Percentiles rank a stretch among this genome's conserved stretches.
Evolutionary conservation across 495 filamentous ascomycete species (phyloP).

Genomic region (Trichocladium antarcticum): DNA sequence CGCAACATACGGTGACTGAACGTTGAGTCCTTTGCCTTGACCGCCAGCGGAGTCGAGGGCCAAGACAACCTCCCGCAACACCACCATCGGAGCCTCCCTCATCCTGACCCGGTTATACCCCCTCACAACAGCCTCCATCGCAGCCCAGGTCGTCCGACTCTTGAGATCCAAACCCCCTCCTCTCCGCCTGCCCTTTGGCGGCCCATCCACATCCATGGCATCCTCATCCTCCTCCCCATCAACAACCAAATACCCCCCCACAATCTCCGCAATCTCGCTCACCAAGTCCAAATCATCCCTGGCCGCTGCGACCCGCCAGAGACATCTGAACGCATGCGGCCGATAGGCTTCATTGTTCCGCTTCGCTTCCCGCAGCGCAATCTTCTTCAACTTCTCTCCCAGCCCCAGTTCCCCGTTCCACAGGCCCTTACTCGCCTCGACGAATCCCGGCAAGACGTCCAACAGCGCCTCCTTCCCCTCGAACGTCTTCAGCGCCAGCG

Average conservation of each 20-base stretch:
- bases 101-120: conserved; percentile 34
- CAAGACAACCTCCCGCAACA: conserved; percentile 24
- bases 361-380: conserved; percentile 78
- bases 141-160: conserved; percentile 27
- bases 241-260: conserved; percentile 47
- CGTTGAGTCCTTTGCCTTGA: background rate
- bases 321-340: conserved; percentile 56
- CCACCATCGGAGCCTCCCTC: conserved; percentile 20
- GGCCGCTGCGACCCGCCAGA: conserved; percentile 58
- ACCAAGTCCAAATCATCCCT: conserved; percentile 57
- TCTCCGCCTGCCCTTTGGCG: conserved; percentile 8
- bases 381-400: conserved; percentile 40
- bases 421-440: conserved; percentile 46
- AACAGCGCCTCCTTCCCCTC: conserved; percentile 84
- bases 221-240: conserved; percentile 34
- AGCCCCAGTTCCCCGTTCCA: conserved; percentile 44
- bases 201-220: conserved; percentile 50
- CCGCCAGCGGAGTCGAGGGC: conserved; percentile 15
- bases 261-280: conserved; percentile 52
- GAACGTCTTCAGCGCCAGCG: conserved; percentile 80
- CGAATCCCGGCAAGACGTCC: conserved; percentile 71
- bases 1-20: conserved; percentile 20
- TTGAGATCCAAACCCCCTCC: conserved; percentile 26
- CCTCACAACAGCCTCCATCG: conserved; percentile 31
- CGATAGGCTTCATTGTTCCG: conserved; percentile 74